Base-by-base conservation (phyloP, 306 rosid genomes). In the Senna siamea region DNA sequence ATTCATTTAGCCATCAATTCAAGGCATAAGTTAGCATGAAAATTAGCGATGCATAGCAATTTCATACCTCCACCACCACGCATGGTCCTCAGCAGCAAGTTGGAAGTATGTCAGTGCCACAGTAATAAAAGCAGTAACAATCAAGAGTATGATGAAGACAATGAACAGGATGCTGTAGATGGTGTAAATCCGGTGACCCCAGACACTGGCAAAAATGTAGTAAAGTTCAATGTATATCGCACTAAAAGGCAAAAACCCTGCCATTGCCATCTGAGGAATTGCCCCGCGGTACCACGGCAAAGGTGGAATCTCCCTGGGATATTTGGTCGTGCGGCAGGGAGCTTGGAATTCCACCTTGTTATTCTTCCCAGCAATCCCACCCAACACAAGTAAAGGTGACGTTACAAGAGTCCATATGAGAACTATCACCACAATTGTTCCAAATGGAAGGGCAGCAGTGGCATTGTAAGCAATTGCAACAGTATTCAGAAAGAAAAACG, bases 21-120 rank as follows among this genome's bases (percentile, higher is more conserved):
- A 35, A 61, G 8, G 7, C 26, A 12, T n/a, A 61, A 35, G 8
- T 34, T 61, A 37, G 15, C 43, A 61, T 17, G 19, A 74, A 6
- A 57, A 56, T 52, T 30, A 12, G 54, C 4, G 51, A 70, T 1
- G 30, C 26, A 43, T 18, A 35, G 67, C 54, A 43, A 71, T 52
- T 81, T 11, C 74, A 58, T 85, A 82, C 89, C 86, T 85, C 86
- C 89, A 85, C 89, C 89, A 85, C 89, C 86, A 85, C 64, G 82
- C 89, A 35, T 85, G 78, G 43, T 85, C 86, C 78, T 85, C 86
- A 69, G 84, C 89, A 37, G 86, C 89, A 64, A 86, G 90, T 65
- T 80, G 90, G 81, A 86, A 86, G 84, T 86, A 86, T 26, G 90
- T 86, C 85, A 86, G 68, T 7, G 89, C 89, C 75, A 85, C 84